phyloP scores from a whole-genome alignment of 2,329 filamentous ascomycete species.

The Magnaporthiopsis incrustans region DNA sequence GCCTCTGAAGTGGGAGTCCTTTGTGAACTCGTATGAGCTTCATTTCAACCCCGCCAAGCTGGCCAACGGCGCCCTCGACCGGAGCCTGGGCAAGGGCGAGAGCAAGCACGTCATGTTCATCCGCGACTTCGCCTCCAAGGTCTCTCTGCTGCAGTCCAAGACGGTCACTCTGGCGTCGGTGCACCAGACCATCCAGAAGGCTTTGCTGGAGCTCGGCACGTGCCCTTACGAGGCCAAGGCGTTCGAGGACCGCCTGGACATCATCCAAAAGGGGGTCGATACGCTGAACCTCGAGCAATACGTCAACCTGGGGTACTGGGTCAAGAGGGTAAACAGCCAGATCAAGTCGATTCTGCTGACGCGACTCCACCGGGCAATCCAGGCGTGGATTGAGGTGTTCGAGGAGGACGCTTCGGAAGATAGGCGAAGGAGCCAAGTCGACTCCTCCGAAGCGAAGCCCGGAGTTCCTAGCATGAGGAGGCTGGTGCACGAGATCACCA shows the following conservation, averaged over 20 bases:
- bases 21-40: constrained; percentile 92
- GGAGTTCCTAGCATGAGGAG: constrained; percentile 60
- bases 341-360: constrained; percentile 73
- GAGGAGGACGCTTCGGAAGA: constrained; percentile 51
- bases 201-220: constrained; percentile 71
- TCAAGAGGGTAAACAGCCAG: constrained; percentile 74
- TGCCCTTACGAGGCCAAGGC: constrained; percentile 76
- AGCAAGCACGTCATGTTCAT: constrained; percentile 97
- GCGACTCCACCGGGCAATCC: constrained; percentile 78
- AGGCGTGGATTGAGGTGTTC: constrained; percentile 82
- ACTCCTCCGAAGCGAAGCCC: constrained; percentile 31
- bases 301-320: constrained; percentile 86
- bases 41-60: constrained; percentile 57
- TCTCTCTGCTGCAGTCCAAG: constrained; percentile 83
- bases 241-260: constrained; percentile 73
- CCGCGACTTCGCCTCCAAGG: constrained; percentile 80
- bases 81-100: constrained; percentile 54
- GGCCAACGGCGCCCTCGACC: constrained; percentile 51
- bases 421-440: constrained; percentile 39
- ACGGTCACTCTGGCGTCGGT: constrained; percentile 71
- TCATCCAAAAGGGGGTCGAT: constrained; percentile 87
- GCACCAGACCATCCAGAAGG: constrained; percentile 72
- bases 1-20: constrained; percentile 91
- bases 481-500: constrained; percentile 85
- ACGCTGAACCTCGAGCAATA: constrained; percentile 96